phyloP scores from a whole-genome alignment of 352 stramenopile species.

The Globisporangium paddicum region DNA sequence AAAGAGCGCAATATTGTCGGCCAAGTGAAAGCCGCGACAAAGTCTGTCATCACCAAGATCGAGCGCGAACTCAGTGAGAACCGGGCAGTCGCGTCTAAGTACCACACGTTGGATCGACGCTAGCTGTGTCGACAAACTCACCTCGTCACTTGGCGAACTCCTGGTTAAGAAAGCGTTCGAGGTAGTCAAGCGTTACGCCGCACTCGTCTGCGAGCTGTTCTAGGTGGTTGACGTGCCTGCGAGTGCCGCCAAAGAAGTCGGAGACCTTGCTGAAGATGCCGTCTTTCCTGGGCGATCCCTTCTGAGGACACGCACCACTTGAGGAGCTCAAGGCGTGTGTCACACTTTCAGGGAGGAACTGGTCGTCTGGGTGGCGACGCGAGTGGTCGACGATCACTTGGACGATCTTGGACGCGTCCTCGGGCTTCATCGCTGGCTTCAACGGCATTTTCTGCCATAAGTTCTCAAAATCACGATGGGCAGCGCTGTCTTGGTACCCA shows the following conservation, averaged over 20 bases:
- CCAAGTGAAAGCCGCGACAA: constrained; percentile 42
- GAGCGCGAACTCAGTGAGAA: constrained; percentile 41
- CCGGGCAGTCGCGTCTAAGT: constrained; percentile 42
- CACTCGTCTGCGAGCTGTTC: constrained; percentile 12
- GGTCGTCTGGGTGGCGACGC: constrained; percentile 8
- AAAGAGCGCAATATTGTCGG: constrained; percentile 50
- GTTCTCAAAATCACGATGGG: constrained; percentile 26
- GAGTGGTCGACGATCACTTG: constrained; percentile 18
- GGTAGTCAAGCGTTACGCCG: constrained; percentile 12
- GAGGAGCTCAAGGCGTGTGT: not conserved
- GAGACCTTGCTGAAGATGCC: constrained; percentile 13
- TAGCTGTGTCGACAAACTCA: not conserved
- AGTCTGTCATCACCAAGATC: constrained; percentile 46
- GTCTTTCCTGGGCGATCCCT: not conserved
- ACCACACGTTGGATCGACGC: constrained; percentile 40
- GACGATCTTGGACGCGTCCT: constrained; percentile 9
- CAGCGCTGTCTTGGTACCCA: constrained; percentile 31
- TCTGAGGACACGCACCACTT: not conserved
- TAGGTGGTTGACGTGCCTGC: not conserved
- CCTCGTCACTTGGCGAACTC: not conserved
- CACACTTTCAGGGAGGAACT: not conserved
- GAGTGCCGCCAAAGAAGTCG: constrained; percentile 11
- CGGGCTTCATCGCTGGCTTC: constrained; percentile 4
- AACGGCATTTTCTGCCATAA: constrained; percentile 40
- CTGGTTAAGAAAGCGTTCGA: constrained; percentile 11